phyloP scores from a whole-genome alignment of 345 rosid genomes.

The Eucalyptus pauciflora region DNA sequence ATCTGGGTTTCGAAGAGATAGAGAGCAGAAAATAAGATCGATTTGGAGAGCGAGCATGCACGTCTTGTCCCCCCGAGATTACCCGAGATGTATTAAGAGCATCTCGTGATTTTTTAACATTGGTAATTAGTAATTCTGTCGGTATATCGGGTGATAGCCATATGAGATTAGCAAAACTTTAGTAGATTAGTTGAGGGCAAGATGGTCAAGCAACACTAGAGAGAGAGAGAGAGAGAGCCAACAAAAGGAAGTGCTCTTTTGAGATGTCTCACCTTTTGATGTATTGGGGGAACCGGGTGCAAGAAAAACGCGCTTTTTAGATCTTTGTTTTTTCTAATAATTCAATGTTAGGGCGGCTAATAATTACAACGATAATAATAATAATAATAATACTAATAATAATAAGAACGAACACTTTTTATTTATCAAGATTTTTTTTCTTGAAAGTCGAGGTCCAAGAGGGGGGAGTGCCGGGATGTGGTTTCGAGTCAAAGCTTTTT shows the following conservation, averaged over 20 bases:
- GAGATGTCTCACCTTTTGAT: neutral
- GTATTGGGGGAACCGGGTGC: conserved; percentile 5
- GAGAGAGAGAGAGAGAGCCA: neutral
- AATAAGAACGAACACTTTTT: neutral
- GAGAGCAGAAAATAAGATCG: rapidly evolving
- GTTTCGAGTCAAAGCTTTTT: neutral
- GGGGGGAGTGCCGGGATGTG: neutral
- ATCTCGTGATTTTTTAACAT: neutral
- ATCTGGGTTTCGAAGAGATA: no score
- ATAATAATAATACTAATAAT: neutral
- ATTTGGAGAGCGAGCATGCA: neutral
- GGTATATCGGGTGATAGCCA: neutral
- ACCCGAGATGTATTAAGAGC: neutral
- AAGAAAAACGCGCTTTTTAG: neutral
- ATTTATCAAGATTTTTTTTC: neutral
- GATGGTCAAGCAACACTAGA: neutral
- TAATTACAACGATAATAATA: no score
- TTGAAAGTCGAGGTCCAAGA: neutral
- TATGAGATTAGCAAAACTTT: neutral
- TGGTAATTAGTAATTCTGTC: neutral
- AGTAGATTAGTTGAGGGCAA: neutral
- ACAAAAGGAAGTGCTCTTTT: conserved; percentile 2
- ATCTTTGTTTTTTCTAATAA: neutral
- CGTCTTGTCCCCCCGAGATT: rapidly evolving
- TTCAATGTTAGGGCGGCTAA: conserved; percentile 27